phyloP scores from a whole-genome alignment of 257 asterid species.

The Buddleja alternifolia region DNA sequence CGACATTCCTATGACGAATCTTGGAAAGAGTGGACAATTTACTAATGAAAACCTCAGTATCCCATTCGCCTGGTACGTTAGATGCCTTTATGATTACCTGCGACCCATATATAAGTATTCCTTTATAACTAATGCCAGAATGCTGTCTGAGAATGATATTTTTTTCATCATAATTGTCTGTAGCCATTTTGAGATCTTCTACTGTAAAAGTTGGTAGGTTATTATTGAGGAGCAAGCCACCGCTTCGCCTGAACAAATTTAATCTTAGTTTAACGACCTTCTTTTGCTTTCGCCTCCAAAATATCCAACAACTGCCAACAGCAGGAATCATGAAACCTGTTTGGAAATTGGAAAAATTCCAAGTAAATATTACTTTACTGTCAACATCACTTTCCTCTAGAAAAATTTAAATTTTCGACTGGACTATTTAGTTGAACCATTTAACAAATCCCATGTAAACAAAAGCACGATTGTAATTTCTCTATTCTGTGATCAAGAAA shows the following conservation, averaged over 20 bases:
- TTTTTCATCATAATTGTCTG: constrained; percentile 29
- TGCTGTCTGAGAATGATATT: background rate
- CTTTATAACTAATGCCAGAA: constrained; percentile 25
- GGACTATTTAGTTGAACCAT: no score
- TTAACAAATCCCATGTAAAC: background rate
- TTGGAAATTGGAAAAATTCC: background rate
- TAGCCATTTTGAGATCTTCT: constrained; percentile 36
- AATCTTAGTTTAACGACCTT: constrained; percentile 29
- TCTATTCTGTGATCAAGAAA: background rate
- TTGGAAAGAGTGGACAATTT: constrained; percentile 28
- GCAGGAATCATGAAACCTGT: constrained; percentile 34
- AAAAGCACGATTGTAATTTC: background rate
- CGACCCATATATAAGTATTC: constrained; percentile 13
- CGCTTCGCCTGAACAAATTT: constrained; percentile 27
- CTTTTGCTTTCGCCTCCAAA: constrained; percentile 27
- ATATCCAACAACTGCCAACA: constrained; percentile 32
- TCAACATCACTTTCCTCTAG: background rate
- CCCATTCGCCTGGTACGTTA: constrained; percentile 3
- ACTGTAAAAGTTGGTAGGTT: constrained; percentile 31
- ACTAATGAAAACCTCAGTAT: constrained; percentile 19
- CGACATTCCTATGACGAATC: constrained; percentile 32
- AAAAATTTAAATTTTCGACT: no score
- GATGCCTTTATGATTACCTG: constrained; percentile 19
- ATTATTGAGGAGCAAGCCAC: constrained; percentile 26
- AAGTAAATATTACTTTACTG: background rate